Conservation (phyloP, 2,329 filamentous ascomycete species). For the Colletotrichum simmondsii region DNA sequence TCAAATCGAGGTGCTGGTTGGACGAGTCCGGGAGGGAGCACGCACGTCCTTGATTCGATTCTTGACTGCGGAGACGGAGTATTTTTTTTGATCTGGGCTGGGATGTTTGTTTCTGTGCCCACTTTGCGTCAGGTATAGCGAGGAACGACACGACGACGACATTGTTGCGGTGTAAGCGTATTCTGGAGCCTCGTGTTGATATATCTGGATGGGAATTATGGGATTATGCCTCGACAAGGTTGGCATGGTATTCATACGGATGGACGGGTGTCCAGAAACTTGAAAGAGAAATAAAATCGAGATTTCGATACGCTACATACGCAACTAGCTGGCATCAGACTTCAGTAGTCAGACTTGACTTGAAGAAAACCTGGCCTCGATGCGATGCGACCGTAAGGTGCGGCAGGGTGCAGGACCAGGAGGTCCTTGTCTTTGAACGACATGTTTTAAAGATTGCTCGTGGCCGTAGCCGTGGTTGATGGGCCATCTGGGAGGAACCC, state of each 20-base stretch:
- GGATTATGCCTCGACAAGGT: neutral
- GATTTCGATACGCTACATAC: neutral
- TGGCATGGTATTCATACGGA: neutral
- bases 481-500: neutral
- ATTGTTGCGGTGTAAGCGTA: constrained; percentile 20
- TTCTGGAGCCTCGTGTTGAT: neutral
- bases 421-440: constrained; percentile 1
- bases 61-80: constrained; percentile 23
- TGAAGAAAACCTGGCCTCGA: constrained; percentile 18
- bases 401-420: constrained; percentile 5
- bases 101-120: constrained; percentile 23
- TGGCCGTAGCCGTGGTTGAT: neutral
- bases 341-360: neutral
- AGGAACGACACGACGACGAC: neutral
- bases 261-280: neutral
- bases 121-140: constrained; percentile 4
- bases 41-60: constrained; percentile 22
- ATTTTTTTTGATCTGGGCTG: constrained; percentile 2
- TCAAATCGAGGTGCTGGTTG: constrained; percentile 18
- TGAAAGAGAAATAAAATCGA: neutral
- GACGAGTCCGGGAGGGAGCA: constrained; percentile 3
- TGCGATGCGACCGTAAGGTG: constrained; percentile 4
- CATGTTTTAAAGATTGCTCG: neutral
- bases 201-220: neutral
- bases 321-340: neutral